Base-by-base conservation (phyloP, 2,329 filamentous ascomycete species). In the Fonsecaea pugnacius region DNA sequence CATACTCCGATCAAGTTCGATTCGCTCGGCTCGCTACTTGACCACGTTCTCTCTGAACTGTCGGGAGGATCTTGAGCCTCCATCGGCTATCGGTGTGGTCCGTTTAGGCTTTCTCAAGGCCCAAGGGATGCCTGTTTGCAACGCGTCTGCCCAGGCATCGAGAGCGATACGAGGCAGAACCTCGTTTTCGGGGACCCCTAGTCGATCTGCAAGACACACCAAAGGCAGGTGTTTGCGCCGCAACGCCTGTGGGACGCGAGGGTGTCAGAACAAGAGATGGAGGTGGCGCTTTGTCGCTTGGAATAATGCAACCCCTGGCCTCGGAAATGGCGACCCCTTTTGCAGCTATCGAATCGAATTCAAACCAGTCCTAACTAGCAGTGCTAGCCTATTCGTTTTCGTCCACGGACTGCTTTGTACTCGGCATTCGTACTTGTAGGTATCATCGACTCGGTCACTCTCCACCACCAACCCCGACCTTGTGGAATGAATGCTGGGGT, bases 31-130 rank as follows among this genome's bases (percentile, higher is more conserved):
- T 40, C 38, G 38, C 40, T 21, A 18, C 43, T 24, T 14, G 12
- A 27, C 16, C 18, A 12, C 43, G 5, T 14, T 27, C n/a, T 48
- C 43, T 12, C 18, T 48, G 43, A 14, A 1, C 1, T 48, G 43
- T 48, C 43, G 18, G 43, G 10, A 24, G 21, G 43, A 48, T 48
- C 43, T 24, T 12, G 43, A 27, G 18, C 43, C 12, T 27, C 21
- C 18, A 12, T 48, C 43, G 43, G 18, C 43, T 27, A 48, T 48
- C 43, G 43, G 43, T 48, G 43, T 48, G 43, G 43, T 48, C 43
- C 43, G 43, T 48, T 48, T 48, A 48, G 18, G 43, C 43, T 48
- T 48, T 48, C 21, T 48, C 43, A 8, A 27, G 43, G 12, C 35
- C 35, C 10, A 16, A 16, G 27, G 27, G 9, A 14, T n/a, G 16